Evolutionary conservation across 1,284 basidiomycete genomes (phyloP), one percentile per base, ranked within the genome.

Genomic region (Schizopora paradoxa): DNA sequence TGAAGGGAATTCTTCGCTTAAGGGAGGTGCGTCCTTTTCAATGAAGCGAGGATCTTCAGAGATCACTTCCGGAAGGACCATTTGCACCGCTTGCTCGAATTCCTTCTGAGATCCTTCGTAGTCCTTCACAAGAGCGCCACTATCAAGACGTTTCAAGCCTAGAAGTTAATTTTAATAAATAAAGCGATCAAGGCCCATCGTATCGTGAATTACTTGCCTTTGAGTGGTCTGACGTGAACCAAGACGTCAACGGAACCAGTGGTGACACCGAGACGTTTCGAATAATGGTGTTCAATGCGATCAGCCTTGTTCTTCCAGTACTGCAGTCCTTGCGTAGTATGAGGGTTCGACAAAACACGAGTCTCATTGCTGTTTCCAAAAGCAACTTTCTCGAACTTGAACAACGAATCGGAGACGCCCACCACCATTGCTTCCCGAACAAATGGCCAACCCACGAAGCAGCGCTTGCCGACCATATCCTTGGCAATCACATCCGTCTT

Each of bases 361-460:
- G 70, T 66, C 41, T 74, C 67, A 26, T 56, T 63, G n/a, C 72
- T 74, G 19, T 75, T 76, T 37, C 79, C 70, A 33, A 82, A 61
- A 10, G 66, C 62, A 50, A 80, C 61, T 63, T 83, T 82, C 66
- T 92, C 88, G 61, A 94, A 95, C 61, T 79, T 86, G 78, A 93
- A 92, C 54, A 89, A 64, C 39, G 82, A 77, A 63, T 99, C 93
- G 4, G 91, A 94, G 10, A 99, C 74, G 16, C 82, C 88, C 1
- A 84, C 80, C 1, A 98, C 91, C 55, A 84, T 70, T 2, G 90
- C 95, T 65, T 99, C 96, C 56, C 87, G 84, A 38, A 99, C 69
- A 73, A 94, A 99, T 0, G 96, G 96, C 93, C 95, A 99, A 26
- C 82, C 81, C 50, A 87, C 72, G 63, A 87, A 98, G 0, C 80